A percentile compares a stretch with the other conserved stretches of the same genome.
Conservation (phyloP, 2,329 filamentous ascomycete species). For the Raffaelea ambrosiae region DNA sequence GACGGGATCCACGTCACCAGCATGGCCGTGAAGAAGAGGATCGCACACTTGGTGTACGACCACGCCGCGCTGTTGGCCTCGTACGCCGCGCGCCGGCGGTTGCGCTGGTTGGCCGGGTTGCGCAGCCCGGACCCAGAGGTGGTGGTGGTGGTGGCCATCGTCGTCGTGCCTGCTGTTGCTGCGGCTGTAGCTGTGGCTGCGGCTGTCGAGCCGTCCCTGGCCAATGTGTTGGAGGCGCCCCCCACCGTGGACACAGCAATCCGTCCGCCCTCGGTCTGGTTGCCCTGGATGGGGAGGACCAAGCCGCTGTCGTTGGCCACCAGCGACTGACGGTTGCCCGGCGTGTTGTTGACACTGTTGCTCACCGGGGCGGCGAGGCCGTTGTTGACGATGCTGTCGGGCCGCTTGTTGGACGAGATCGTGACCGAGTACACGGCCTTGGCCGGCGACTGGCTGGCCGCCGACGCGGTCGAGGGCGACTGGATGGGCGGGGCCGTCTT, state of each 20-base stretch:
- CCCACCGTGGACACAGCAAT: no score
- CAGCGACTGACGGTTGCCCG: no score
- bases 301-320: conserved; percentile 15
- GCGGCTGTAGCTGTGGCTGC: no score
- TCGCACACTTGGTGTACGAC: conserved; percentile 61
- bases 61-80: conserved; percentile 56
- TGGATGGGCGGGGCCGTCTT: neutral
- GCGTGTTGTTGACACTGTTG: neutral
- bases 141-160: neutral
- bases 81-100: conserved; percentile 28
- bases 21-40: conserved; percentile 64
- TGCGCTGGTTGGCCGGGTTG: conserved; percentile 17
- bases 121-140: conserved; percentile 1
- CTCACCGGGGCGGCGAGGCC: conserved; percentile 7
- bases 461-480: neutral
- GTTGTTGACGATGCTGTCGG: conserved; percentile 10
- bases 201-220: neutral
- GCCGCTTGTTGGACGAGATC: conserved; percentile 32
- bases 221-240: no score
- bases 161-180: neutral
- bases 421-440: conserved; percentile 37
- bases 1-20: conserved; percentile 71
- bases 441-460: conserved; percentile 9
- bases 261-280: conserved; percentile 5
- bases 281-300: conserved; percentile 20